Conservation (phyloP, 805 yeast species). For the Zygoascus tannicola region DNA sequence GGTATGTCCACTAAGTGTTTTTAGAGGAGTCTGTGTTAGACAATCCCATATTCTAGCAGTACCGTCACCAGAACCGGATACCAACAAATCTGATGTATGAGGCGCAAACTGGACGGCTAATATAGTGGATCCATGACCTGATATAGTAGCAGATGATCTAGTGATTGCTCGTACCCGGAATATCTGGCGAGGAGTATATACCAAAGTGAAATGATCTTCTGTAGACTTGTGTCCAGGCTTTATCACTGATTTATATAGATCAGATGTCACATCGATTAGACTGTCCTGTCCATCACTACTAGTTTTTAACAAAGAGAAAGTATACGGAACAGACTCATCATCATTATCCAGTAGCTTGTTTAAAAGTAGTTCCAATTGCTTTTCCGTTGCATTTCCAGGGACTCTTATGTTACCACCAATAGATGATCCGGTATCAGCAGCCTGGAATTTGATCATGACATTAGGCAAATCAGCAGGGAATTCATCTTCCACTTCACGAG, state of each 20-base stretch:
- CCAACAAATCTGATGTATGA: slow-evolving; percentile 70
- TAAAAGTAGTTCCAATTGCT: slow-evolving; percentile 78
- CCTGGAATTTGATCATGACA: slow-evolving; percentile 81
- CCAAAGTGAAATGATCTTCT: slow-evolving; percentile 84
- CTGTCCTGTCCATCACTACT: slow-evolving; percentile 22
- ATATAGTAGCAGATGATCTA: slow-evolving; percentile 80
- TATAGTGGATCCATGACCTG: slow-evolving; percentile 93
- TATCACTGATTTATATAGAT: slow-evolving; percentile 68
- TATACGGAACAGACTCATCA: slow-evolving; percentile 77
- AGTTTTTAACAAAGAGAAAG: slow-evolving; percentile 56
- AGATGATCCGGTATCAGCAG: slow-evolving; percentile 83
- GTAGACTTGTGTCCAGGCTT: slow-evolving; percentile 83
- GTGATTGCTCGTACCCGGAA: slow-evolving; percentile 90
- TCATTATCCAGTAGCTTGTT: slow-evolving; percentile 57
- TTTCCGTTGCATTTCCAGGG: slow-evolving; percentile 79
- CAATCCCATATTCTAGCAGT: slow-evolving; percentile 98
- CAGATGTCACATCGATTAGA: slow-evolving; percentile 65
- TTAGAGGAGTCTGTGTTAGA: slow-evolving; percentile 82
- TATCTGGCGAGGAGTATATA: slow-evolving; percentile 90
- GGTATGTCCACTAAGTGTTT: slow-evolving; percentile 71
- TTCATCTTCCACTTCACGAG: slow-evolving; percentile 55
- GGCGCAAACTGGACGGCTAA: slow-evolving; percentile 93
- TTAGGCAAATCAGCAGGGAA: slow-evolving; percentile 76
- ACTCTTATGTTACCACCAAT: slow-evolving; percentile 81
- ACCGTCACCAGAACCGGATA: slow-evolving; percentile 92